Evolutionary conservation across 2,329 filamentous ascomycete genomes (phyloP), one percentile per base, ranked within the genome.

Genomic region (Magnaporthiopsis rhizophila): DNA sequence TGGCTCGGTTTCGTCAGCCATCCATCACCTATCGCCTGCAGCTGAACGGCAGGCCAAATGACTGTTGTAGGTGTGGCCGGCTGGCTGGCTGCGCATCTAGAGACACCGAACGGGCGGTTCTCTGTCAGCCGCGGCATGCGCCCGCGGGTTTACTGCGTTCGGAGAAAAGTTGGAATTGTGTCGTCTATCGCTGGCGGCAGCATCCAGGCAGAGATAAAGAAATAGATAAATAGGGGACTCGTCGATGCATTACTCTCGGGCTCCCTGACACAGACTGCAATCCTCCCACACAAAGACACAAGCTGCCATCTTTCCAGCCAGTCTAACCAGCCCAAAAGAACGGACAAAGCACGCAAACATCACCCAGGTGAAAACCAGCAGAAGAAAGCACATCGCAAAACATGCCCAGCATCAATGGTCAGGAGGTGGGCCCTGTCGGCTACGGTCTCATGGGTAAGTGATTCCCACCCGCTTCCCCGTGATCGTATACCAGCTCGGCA

Each of bases 361-460:
- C 38, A 13, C 21, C 45, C 6, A 50, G 15, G 15, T 6, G 8
- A 53, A 8, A 53, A 2, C 45, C 2, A 34, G 32, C n/a, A 38
- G 5, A 59, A 32, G 18, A 24, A 30, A 15, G 18, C 2, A 58
- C 28, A 13, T 24, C 4, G 18, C 21, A 53, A 57, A 38, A 59
- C 24, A 59, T 53, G 53, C 45, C 58, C 34, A 64, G 69, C 58
- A 69, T 73, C 65, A 69, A 69, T 65, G 71, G 69, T 62, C 67
- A 68, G 56, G 67, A 73, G 65, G 67, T 74, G 45, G 72, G 72
- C 45, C 69, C 71, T 11, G 72, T 69, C 30, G 72, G 72, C 64
- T 71, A 69, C 62, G 72, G 73, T 62, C 69, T 74, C 36, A 74
- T 74, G 73, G 70, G 72, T 71, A 61, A 53, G 69, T 66, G 7